These are phyloP conservation scores for Chrysosporium queenslandicum DNA, from an alignment of 2,329 filamentous ascomycete genomes.

Conservation along the genomic window DNA sequence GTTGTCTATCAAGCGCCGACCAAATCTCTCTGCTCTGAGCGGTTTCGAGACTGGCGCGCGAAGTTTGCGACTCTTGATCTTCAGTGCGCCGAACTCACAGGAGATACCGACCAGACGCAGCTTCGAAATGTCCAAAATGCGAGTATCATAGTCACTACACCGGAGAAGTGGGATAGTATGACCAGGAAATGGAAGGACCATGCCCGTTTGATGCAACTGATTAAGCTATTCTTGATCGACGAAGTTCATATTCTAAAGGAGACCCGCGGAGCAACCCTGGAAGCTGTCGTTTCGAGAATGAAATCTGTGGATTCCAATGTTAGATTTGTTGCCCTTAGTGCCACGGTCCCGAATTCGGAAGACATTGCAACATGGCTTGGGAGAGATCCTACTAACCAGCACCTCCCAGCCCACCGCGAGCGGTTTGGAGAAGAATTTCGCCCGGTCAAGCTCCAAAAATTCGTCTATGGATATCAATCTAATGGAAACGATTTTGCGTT, in stretches of 20 bases:
- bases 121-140: slow-evolving; percentile 60
- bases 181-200: slow-evolving; percentile 82
- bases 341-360: slow-evolving; percentile 70
- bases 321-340: slow-evolving; percentile 70
- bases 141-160: slow-evolving; percentile 75
- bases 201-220: slow-evolving; percentile 59
- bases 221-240: slow-evolving; percentile 74
- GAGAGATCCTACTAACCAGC: slow-evolving; percentile 48
- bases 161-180: slow-evolving; percentile 86
- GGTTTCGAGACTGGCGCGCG: slow-evolving; percentile 63
- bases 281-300: slow-evolving; percentile 79
- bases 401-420: slow-evolving; percentile 56
- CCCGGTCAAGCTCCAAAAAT: slow-evolving; percentile 64
- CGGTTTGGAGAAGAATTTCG: slow-evolving; percentile 70
- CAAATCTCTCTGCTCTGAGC: slow-evolving; percentile 70
- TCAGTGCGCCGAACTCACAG: slow-evolving; percentile 66
- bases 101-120: slow-evolving; percentile 62
- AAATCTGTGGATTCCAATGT: slow-evolving; percentile 66
- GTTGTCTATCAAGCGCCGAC: slow-evolving; percentile 78
- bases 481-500: slow-evolving; percentile 64
- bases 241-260: slow-evolving; percentile 83
- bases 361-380: slow-evolving; percentile 76
- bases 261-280: slow-evolving; percentile 64
- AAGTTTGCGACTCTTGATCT: slow-evolving; percentile 62
- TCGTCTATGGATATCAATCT: slow-evolving; percentile 61